A percentile compares a stretch with the other conserved stretches of the same genome.
Conservation (phyloP, 148 eudicot genomes). For the Bassia scoparia region DNA sequence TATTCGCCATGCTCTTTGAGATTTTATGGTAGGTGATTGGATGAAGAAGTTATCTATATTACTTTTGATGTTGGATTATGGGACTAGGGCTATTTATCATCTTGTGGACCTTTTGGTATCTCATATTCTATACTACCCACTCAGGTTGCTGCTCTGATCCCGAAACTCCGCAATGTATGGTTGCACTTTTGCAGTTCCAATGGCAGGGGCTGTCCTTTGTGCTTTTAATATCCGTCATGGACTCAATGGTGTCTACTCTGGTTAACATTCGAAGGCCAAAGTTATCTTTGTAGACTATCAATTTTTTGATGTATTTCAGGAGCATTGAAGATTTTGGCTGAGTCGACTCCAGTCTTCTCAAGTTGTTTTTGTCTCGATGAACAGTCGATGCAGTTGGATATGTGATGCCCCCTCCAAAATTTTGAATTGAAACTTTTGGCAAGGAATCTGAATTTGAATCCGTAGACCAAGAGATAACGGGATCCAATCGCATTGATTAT, state of each 20-base stretch:
- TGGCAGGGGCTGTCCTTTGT: conserved; percentile 78
- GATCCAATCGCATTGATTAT: conserved; percentile 70
- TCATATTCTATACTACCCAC: background rate
- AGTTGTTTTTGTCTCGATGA: conserved; percentile 43
- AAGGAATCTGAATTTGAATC: conserved; percentile 46
- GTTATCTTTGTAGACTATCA: conserved; percentile 47
- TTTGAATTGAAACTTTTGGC: conserved; percentile 45
- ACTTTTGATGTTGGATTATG: too few species aligned
- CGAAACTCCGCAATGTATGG: conserved; percentile 81
- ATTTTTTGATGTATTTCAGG: conserved; percentile 24
- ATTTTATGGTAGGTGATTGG: too few species aligned
- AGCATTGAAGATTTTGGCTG: conserved; percentile 27
- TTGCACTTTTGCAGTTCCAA: conserved; percentile 75
- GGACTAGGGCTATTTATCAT: too few species aligned
- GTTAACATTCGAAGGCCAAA: conserved; percentile 65
- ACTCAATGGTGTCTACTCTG: conserved; percentile 60
- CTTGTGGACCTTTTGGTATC: too few species aligned
- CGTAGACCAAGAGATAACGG: conserved; percentile 52
- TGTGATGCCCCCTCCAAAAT: conserved; percentile 7
- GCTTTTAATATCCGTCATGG: conserved; percentile 64
- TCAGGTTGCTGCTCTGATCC: conserved; percentile 69
- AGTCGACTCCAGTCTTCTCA: conserved; percentile 37
- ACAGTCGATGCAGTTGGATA: conserved; percentile 1
- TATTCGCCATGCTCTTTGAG: too few species aligned
- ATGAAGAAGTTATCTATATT: too few species aligned